A percentile compares a stretch with the other conserved stretches of the same genome.
These are phyloP conservation scores for Aspergillus udagawae DNA, from an alignment of 2,329 filamentous ascomycete species.

Conservation along the genomic window DNA sequence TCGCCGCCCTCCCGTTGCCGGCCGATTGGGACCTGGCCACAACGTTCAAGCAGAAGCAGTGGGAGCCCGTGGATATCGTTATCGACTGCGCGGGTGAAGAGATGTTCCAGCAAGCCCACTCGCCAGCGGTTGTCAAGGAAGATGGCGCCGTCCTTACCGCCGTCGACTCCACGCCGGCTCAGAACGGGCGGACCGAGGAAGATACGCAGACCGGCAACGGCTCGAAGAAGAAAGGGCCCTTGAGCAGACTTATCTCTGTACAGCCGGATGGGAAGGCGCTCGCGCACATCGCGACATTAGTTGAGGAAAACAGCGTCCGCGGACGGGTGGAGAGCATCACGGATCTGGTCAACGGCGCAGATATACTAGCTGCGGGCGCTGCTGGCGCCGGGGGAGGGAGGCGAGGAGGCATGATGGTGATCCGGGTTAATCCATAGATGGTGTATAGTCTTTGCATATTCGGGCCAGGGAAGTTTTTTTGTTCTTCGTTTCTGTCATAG, in stretches of 20 bases:
- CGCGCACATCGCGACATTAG: conserved; percentile 30
- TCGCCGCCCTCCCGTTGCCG: conserved; percentile 21
- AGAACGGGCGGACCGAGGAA: conserved; percentile 8
- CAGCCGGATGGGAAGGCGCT: conserved; percentile 33
- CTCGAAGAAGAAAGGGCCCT: conserved; percentile 19
- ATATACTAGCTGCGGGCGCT: conserved; percentile 30
- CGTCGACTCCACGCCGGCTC: conserved; percentile 26
- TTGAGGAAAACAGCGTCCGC: conserved; percentile 31
- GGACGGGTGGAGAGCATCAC: conserved; percentile 32
- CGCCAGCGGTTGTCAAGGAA: conserved; percentile 29
- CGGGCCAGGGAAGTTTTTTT: neutral
- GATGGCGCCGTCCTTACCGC: conserved; percentile 32
- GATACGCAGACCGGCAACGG: neutral
- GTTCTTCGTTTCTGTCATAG: neutral
- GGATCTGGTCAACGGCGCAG: conserved; percentile 31
- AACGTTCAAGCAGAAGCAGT: conserved; percentile 28
- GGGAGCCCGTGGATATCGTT: conserved; percentile 38
- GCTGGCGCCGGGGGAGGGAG: conserved; percentile 24
- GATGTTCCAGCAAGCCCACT: conserved; percentile 33
- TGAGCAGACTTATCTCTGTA: conserved; percentile 34
- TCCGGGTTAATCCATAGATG: conserved; percentile 25
- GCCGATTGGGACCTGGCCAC: conserved; percentile 27
- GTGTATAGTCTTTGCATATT: conserved; percentile 2
- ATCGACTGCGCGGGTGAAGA: conserved; percentile 36
- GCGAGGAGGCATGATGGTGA: conserved; percentile 30